These are phyloP conservation scores for Talaromyces sp. DNA, from an alignment of 2,329 filamentous ascomycete species.

Conservation along the genomic window DNA sequence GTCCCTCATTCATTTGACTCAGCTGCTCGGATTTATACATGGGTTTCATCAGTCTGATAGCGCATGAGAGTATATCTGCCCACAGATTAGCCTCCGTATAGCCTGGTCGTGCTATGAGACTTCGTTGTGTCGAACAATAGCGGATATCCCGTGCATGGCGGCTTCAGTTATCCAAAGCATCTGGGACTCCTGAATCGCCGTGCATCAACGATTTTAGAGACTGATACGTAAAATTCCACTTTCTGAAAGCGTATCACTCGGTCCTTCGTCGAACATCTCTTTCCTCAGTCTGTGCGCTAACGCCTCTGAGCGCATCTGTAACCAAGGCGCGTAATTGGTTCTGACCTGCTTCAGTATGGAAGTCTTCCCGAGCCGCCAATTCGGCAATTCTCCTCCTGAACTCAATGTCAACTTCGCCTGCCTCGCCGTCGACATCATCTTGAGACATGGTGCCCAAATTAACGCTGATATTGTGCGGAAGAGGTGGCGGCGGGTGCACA, in stretches of 20 bases:
- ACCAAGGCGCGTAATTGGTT: slow-evolving; percentile 73
- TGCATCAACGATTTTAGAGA: not conserved
- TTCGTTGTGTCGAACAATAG: not conserved
- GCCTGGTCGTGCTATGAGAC: not conserved
- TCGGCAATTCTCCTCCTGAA: slow-evolving; percentile 86
- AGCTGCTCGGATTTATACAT: not conserved
- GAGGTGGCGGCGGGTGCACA: slow-evolving; percentile 54
- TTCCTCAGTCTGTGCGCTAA: slow-evolving; percentile 58
- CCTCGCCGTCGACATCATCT: slow-evolving; percentile 53
- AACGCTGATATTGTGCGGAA: slow-evolving; percentile 74
- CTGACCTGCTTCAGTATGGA: slow-evolving; percentile 77
- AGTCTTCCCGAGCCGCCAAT: slow-evolving; percentile 77
- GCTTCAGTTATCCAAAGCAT: no score
- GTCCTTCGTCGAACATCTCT: slow-evolving; percentile 63
- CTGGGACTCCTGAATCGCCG: no score
- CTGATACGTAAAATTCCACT: not conserved
- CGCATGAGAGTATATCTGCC: not conserved
- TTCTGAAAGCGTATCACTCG: slow-evolving; percentile 43
- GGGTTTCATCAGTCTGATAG: not conserved
- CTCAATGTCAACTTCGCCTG: slow-evolving; percentile 70
- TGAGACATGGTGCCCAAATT: slow-evolving; percentile 72
- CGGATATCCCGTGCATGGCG: no score
- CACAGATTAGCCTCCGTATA: not conserved
- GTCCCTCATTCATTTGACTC: no score
- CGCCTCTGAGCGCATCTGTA: slow-evolving; percentile 70